Evolutionary conservation across 148 eudicot genomes (phyloP), one percentile per base, ranked within the genome.

Genomic region (Camellia sinensis): DNA sequence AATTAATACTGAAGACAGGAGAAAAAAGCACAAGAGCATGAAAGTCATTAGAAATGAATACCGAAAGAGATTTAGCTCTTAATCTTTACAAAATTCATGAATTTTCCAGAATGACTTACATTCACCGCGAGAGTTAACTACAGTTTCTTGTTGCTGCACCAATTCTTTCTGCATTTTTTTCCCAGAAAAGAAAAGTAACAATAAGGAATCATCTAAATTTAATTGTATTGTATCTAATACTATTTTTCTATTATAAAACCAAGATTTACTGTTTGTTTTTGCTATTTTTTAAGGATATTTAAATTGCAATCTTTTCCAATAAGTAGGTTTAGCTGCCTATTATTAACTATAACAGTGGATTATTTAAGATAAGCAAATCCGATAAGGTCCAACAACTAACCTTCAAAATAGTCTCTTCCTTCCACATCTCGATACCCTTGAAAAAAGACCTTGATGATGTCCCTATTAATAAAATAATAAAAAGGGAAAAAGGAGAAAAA

Each of bases 391-490:
- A 43, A 37, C 41, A 71, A 81, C 83, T 52, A 75, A 96, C 99
- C 91, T 91, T 92, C 80, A 91, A 68, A 22, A 92, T 67, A 46
- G 93, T 89, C 88, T 96, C 99, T 79, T 96, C 95, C 78, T 94
- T 96, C 99, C 99, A 96, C 99, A 94, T 96, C 79, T 86, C 89
- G 76, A 88, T 87, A 11, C 88, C 99, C 89, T 86, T 96, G 29
- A 79, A 84, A 52, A 96, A 90, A 17, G 99, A 94, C 84, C 98
- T 92, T 37, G 94, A 84, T 65, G 99, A 96, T 62, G 99, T 96
- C 80, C 99, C 99, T 96, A 80, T 76, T 8, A 67, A 66, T 14
- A 37, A 73, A 6, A 63, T 67, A 29, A 15, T 21, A 8, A 68
- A 19, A 18, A 10, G 15, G 18, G 65, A 57, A 74, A 74, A 53